Percentiles rank a stretch among this genome's conserved stretches.
These are phyloP conservation scores for Gamsiella multidivaricata DNA, from an alignment of 192 early-diverging fungal species.

Conservation along the genomic window DNA sequence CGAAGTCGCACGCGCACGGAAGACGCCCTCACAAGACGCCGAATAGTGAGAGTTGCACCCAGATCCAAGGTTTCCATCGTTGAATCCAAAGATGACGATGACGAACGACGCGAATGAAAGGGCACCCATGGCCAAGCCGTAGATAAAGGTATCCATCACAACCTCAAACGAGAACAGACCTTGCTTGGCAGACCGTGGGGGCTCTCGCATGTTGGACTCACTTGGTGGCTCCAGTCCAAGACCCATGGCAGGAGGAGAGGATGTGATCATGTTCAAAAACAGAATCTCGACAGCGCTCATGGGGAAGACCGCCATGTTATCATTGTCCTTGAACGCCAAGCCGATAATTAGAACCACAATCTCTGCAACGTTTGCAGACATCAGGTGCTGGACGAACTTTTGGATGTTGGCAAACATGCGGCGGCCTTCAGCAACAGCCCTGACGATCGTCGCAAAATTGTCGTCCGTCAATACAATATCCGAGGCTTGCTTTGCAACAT, in stretches of 20 bases:
- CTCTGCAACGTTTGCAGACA: constrained; percentile 82
- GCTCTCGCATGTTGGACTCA: constrained; percentile 75
- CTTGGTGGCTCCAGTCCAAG: constrained; percentile 77
- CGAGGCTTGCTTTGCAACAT: constrained; percentile 92
- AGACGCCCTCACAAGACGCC: constrained; percentile 66
- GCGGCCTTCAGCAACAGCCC: constrained; percentile 84
- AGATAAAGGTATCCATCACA: constrained; percentile 74
- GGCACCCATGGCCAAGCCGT: constrained; percentile 72
- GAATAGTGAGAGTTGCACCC: constrained; percentile 65
- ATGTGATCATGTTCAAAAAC: constrained; percentile 84
- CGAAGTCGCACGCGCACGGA: constrained; percentile 75
- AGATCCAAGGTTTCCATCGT: constrained; percentile 66
- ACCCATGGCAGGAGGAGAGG: constrained; percentile 83
- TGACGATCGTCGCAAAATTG: constrained; percentile 86
- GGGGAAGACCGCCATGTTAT: constrained; percentile 74
- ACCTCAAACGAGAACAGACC: constrained; percentile 76
- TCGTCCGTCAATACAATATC: constrained; percentile 91
- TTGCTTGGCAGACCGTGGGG: constrained; percentile 70
- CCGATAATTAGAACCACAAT: constrained; percentile 77
- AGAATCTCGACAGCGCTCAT: constrained; percentile 84
- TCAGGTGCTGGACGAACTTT: constrained; percentile 77
- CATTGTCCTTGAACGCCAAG: constrained; percentile 73
- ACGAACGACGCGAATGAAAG: constrained; percentile 73
- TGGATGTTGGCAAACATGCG: constrained; percentile 84
- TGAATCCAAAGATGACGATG: constrained; percentile 70